Conservation (phyloP, 768 basidiomycete species). For the Termitomyces sp. region DNA sequence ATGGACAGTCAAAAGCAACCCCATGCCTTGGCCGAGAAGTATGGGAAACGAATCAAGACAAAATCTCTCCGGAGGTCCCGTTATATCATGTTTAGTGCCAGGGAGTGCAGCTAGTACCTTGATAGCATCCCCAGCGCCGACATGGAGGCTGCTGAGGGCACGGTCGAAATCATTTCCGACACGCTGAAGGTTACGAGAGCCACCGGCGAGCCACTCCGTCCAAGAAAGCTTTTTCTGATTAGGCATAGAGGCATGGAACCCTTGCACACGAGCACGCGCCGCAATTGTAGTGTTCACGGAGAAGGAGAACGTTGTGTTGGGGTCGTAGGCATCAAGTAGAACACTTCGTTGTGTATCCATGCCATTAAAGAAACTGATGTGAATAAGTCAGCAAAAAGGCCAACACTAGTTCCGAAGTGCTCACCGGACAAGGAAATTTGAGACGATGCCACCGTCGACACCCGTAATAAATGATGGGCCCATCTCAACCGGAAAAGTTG, state of each 20-base stretch:
- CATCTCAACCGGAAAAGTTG: constrained; percentile 78
- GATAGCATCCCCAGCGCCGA: constrained; percentile 61
- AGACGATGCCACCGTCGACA: constrained; percentile 61
- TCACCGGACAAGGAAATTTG: constrained; percentile 73
- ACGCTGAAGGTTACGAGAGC: constrained; percentile 74
- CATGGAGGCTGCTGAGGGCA: constrained; percentile 60
- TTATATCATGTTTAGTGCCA: constrained; percentile 76
- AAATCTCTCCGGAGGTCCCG: constrained; percentile 75
- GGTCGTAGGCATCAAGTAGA: constrained; percentile 72
- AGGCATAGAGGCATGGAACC: constrained; percentile 63
- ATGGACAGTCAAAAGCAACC: constrained; percentile 72
- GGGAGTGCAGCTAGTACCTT: constrained; percentile 63
- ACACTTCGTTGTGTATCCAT: constrained; percentile 74
- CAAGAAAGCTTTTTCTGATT: constrained; percentile 83
- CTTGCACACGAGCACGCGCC: constrained; percentile 66
- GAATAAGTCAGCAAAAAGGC: neutral
- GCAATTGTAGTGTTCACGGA: constrained; percentile 83
- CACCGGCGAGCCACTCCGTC: constrained; percentile 59
- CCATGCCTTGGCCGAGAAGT: constrained; percentile 50
- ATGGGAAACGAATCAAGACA: constrained; percentile 83
- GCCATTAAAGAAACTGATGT: constrained; percentile 69
- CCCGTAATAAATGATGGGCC: constrained; percentile 68
- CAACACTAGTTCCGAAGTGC: constrained; percentile 19
- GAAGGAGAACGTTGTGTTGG: constrained; percentile 87
- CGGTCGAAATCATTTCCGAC: constrained; percentile 59